Evolutionary conservation across 2,329 filamentous ascomycete genomes (phyloP), one percentile per base, ranked within the genome.

Genomic region (Scedosporium boydii): DNA sequence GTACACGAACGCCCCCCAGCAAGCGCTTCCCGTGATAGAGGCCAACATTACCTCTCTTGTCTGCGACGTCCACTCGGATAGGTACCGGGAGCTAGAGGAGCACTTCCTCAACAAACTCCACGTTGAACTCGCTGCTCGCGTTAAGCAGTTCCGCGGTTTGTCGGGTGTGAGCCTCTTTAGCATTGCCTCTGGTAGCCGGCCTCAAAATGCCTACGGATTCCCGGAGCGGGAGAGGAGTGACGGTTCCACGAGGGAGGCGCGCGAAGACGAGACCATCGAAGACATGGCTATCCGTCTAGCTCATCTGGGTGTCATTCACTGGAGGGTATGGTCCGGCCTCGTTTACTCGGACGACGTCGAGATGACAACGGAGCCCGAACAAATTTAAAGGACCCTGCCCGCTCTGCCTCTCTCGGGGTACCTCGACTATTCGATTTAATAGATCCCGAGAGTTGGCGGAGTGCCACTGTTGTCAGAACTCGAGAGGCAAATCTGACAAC

Each of bases 221-320:
- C 66, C 70, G 46, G 70, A 66, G 6, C 51, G 48, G 18, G 53
- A 29, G 12, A 66, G 68, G 63, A 34, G 26, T 4, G 74, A 77
- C 63, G 69, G 68, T 21, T 68, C 69, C 4, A 68, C 68, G 64
- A 76, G 75, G 9, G 78, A 80, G 62, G 72, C 74, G 7, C 77
- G 80, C 53, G 81, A 83, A 59, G 82, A 85, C 58, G 78, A 76
- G 53, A 79, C 80, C 41, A 69, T 89, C 44, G 80, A 82, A 53
- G 87, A 91, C 63, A 84, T 96, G 72, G 86, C 90, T 1, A 88
- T 87, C 55, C 86, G 90, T 56, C 80, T 96, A 59, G 88, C 91
- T 5, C 93, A 97, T 70, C 85, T 97, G 55, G 86, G 90, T 14
- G 81, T 95, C 5, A 77, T 98, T 26, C 92, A 97, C 74, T 97